Evolutionary conservation across 2,329 filamentous ascomycete genomes (phyloP).

Genomic region (Colletotrichum euphorbiae): DNA sequence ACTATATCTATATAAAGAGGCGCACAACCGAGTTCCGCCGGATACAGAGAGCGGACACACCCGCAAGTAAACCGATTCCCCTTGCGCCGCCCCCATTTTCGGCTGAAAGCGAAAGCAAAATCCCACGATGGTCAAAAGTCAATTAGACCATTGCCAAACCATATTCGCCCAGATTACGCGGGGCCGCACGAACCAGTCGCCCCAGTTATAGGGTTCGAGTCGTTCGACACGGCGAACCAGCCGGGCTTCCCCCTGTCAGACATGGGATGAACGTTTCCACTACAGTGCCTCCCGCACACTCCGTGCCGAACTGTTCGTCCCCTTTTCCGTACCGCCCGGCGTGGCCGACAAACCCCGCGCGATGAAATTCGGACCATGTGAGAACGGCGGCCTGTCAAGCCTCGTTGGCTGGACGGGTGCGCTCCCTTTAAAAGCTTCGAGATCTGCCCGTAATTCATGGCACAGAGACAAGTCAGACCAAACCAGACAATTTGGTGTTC

Average conservation of each 20-base stretch:
- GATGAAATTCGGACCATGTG: not conserved
- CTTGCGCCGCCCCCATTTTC: not conserved
- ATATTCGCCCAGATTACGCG: not conserved
- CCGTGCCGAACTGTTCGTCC: not conserved
- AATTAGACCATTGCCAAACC: not conserved
- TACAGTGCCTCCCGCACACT: constrained; percentile 9
- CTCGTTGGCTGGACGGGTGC: not conserved
- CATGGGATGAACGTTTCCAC: constrained; percentile 16
- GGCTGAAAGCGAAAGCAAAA: constrained; percentile 5
- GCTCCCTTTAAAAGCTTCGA: not conserved
- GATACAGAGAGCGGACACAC: not conserved
- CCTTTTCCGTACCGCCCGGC: constrained; percentile 2
- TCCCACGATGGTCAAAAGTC: not conserved
- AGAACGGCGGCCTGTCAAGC: not conserved
- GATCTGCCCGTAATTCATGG: too few relatives aligned
- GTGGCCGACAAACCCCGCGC: constrained; percentile 2
- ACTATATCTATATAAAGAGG: too few relatives aligned
- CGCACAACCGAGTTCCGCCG: not conserved
- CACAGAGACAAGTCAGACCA: too few relatives aligned
- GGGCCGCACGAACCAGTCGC: not conserved
- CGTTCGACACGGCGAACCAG: not conserved
- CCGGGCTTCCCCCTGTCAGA: constrained; percentile 21
- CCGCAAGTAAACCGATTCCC: not conserved
- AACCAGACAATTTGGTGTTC: not conserved
- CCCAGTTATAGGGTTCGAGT: not conserved